Conservation (phyloP, 768 basidiomycete species). For the Crucibulum laeve region DNA sequence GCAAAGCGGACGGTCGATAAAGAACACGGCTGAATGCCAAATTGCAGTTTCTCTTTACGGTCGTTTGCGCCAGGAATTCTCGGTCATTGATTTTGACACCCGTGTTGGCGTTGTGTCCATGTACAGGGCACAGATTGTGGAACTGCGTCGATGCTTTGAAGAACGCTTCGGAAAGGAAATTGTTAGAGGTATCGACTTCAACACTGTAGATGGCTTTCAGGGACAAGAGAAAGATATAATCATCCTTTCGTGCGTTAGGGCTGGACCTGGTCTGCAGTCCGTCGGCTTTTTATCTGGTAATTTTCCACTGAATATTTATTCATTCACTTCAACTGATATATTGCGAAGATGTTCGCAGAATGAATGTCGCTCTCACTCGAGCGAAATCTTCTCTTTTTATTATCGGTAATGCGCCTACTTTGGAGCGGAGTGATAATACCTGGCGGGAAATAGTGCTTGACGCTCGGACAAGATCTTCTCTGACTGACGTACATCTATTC, state of each 20-base stretch:
- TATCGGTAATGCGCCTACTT: conserved; percentile 84
- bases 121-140: conserved; percentile 87
- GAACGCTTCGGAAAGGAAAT: conserved; percentile 70
- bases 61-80: conserved; percentile 62
- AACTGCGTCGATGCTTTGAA: conserved; percentile 67
- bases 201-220: conserved; percentile 98
- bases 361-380: conserved; percentile 99
- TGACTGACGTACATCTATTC: conserved; percentile 54
- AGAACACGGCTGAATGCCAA: conserved; percentile 70
- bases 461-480: conserved; percentile 58
- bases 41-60: conserved; percentile 76
- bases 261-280: conserved; percentile 75
- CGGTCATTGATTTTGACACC: conserved; percentile 36
- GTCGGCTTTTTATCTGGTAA: conserved; percentile 88
- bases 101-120: conserved; percentile 75
- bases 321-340: conserved; percentile 3
- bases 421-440: conserved; percentile 77
- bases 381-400: conserved; percentile 93
- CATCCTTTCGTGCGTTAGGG: conserved; percentile 94
- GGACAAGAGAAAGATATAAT: conserved; percentile 99
- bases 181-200: conserved; percentile 76
- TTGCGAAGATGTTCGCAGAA: conserved; percentile 67
- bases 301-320: conserved; percentile 1
- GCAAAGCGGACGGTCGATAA: conserved; percentile 60
- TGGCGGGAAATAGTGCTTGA: conserved; percentile 81